These are phyloP conservation scores for Cladorrhinum sp. DNA, from an alignment of 2,329 filamentous ascomycete species.

Conservation along the genomic window DNA sequence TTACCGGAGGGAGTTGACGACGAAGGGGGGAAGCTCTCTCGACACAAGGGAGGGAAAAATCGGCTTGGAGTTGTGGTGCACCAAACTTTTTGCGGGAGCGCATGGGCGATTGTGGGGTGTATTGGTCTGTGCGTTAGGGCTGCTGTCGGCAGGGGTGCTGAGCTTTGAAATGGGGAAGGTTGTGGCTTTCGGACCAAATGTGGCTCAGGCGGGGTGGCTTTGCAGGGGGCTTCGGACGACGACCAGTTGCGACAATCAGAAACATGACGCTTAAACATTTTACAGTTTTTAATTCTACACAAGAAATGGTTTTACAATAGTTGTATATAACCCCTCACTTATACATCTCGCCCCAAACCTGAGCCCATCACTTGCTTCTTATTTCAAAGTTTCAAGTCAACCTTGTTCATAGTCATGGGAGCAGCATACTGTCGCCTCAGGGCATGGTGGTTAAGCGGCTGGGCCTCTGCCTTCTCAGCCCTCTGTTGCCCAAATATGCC, in stretches of 20 bases:
- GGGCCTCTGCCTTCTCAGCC: conserved; percentile 29
- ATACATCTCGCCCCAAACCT: too few relatives aligned
- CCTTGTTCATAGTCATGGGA: background rate
- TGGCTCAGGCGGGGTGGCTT: background rate
- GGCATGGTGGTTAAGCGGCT: background rate
- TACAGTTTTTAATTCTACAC: conserved; percentile 11
- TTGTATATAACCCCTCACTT: background rate
- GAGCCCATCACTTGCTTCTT: too few relatives aligned
- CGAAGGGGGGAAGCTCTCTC: conserved; percentile 13
- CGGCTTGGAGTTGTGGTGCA: background rate
- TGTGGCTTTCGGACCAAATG: background rate
- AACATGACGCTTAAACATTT: background rate
- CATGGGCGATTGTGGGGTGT: conserved; percentile 20
- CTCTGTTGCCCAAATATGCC: conserved; percentile 32
- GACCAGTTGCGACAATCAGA: background rate
- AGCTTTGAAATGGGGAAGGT: background rate
- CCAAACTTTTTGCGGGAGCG: conserved; percentile 19
- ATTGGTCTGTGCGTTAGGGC: conserved; percentile 24
- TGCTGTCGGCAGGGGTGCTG: conserved; percentile 6
- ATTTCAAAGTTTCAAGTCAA: background rate
- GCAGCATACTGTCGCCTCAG: conserved; percentile 6
- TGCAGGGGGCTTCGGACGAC: too few relatives aligned
- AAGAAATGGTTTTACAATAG: conserved; percentile 15
- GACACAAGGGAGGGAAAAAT: conserved; percentile 15
- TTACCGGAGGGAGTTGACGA: conserved; percentile 18